Evolutionary conservation across 495 filamentous ascomycete species (phyloP), one percentile per base, ranked within the genome.

Genomic region (Thermothielavioides terrestris): DNA sequence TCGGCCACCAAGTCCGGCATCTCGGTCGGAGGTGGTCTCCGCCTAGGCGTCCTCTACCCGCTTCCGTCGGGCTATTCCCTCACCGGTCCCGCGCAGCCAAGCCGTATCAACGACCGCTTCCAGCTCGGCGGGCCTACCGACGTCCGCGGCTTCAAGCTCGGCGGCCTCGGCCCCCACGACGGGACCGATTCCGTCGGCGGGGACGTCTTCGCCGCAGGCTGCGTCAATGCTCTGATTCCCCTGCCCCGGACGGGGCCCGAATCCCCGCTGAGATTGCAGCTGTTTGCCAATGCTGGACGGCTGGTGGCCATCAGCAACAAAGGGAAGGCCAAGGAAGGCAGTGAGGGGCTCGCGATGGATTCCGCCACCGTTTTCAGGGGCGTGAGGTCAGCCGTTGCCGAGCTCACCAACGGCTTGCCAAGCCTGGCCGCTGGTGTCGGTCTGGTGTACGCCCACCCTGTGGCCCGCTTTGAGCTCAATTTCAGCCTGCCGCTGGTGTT

Each of bases 391-490:
- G 79, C 82, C 37, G 76, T 85, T 20, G 70, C 68, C 44, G 84
- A 89, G 55, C 67, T 95, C 37, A 70, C 69, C 4, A 84, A 83
- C 43, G 88, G 84, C 4, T 64, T 91, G 34, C 92, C 92, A 11
- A 96, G 88, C 60, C 68, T 88, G 21, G 84, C 92, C 3, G 92
- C 86, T 2, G 92, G 92, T 21, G 66, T 96, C 23, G 92, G 92
- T 3, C 63, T 98, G 12, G 88, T 98, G 14, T 98, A 98, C 65
- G 94, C 89, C 20, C 89, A 94, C 64, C 88, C 87, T 0, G 79
- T 88, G 6, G 92, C 91, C 31, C 75, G 92, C 49, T 95, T 98
- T 57, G 92, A 98, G 73, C 68, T 98, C 49, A 97, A 96, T 61
- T 95, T 97, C 63, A 87, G 85, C 51, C 62, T 98, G 38, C 92